Conservation (phyloP, 2,329 filamentous ascomycete genomes). For the Ophidiomyces ophidiicola region DNA sequence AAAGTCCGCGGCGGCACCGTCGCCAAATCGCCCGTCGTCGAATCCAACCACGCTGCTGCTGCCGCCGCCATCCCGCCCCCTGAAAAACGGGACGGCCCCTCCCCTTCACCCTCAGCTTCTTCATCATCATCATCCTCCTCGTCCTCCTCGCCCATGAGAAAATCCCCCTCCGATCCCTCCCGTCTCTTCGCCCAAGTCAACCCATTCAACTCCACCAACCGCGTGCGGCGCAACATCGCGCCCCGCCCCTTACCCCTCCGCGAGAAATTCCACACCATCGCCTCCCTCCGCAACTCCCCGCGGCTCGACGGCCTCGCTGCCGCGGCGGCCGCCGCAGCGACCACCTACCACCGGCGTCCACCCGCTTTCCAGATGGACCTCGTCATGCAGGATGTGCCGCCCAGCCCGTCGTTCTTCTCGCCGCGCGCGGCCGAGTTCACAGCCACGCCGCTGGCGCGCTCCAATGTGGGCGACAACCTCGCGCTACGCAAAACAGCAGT, state of each 20-base stretch:
- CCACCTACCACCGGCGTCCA: no score
- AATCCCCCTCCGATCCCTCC: slow-evolving; percentile 5
- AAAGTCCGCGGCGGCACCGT: slow-evolving; percentile 19
- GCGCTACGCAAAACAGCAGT: slow-evolving; percentile 16
- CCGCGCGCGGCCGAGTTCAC: slow-evolving; percentile 35
- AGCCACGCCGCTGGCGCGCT: slow-evolving; percentile 27
- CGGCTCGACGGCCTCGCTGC: slow-evolving; percentile 10
- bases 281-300: slow-evolving; percentile 12
- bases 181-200: slow-evolving; percentile 12
- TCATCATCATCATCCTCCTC: no score
- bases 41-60: background rate
- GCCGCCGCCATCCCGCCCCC: background rate
- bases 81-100: background rate
- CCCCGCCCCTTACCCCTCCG: slow-evolving; percentile 30
- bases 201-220: slow-evolving; percentile 14
- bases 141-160: slow-evolving; percentile 1
- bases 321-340: slow-evolving; percentile 12
- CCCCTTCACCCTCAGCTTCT: background rate
- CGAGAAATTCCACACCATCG: slow-evolving; percentile 24
- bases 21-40: background rate
- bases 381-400: slow-evolving; percentile 29
- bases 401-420: slow-evolving; percentile 32
- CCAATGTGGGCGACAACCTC: slow-evolving; percentile 25
- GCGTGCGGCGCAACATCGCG: slow-evolving; percentile 25
- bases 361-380: slow-evolving; percentile 24